phyloP scores from a whole-genome alignment of 2,329 filamentous ascomycete genomes.

The Dryadomyces quercus-mongolicae region DNA sequence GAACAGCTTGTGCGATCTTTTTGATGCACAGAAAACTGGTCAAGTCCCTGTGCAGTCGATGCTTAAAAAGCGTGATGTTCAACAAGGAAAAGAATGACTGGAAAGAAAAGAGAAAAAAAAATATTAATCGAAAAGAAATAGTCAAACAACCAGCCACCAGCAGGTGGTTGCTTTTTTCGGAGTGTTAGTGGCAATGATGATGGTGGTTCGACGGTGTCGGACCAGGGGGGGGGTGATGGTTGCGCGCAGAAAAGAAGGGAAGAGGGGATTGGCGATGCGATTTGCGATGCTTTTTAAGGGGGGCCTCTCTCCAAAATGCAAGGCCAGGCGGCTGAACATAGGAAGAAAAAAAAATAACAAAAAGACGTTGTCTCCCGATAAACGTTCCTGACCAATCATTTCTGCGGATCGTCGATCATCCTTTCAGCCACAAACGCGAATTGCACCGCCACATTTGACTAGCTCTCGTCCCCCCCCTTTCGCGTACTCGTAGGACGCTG shows the following conservation, averaged over 20 bases:
- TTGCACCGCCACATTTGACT: not conserved
- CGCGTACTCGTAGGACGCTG: too few species aligned
- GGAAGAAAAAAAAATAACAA: not conserved
- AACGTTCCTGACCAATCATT: not conserved
- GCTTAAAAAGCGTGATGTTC: not conserved
- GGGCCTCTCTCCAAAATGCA: not conserved
- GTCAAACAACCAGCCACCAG: not conserved
- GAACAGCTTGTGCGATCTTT: not conserved
- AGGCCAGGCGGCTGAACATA: slow-evolving; percentile 1
- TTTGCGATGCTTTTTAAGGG: not conserved
- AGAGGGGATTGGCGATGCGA: slow-evolving; percentile 2
- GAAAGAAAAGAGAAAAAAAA: not conserved
- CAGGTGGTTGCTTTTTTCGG: not conserved
- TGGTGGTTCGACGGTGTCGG: not conserved
- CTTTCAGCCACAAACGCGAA: not conserved
- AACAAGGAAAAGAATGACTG: not conserved
- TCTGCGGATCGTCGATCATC: not conserved
- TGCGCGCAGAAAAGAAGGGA: not conserved
- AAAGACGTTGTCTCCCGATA: not conserved
- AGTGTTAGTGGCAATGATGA: not conserved
- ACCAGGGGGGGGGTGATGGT: not conserved
- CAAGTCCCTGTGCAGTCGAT: not conserved
- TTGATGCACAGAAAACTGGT: too few species aligned
- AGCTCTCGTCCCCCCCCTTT: too few species aligned
- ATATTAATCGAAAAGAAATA: not conserved